These are phyloP conservation scores for Leccinum fibrillosum DNA, from an alignment of 768 basidiomycete genomes.

Conservation along the genomic window DNA sequence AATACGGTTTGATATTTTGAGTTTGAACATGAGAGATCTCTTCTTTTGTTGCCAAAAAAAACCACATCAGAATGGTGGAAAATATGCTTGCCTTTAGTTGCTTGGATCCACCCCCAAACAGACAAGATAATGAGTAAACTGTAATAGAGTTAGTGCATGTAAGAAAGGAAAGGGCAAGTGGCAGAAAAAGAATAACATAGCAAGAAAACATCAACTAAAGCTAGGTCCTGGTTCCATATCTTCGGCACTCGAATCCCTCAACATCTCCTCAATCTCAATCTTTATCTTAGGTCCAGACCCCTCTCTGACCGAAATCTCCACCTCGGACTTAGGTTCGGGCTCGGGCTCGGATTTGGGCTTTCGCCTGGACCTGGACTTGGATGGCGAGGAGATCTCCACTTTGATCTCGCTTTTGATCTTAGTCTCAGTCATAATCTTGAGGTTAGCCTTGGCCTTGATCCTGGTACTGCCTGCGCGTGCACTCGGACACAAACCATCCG, in stretches of 20 bases:
- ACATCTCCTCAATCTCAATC: not conserved
- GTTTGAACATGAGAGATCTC: not conserved
- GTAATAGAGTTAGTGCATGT: too few relatives aligned
- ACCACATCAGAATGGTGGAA: too few relatives aligned
- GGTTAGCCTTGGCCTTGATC: slow-evolving; percentile 11
- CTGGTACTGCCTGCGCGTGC: slow-evolving; percentile 34
- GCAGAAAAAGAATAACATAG: too few relatives aligned
- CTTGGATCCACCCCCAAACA: too few relatives aligned
- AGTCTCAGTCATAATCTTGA: slow-evolving; percentile 36
- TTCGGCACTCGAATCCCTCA: not conserved
- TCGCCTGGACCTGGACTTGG: not conserved
- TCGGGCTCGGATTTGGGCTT: not conserved
- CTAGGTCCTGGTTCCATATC: not conserved
- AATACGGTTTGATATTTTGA: not conserved
- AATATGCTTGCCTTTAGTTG: too few relatives aligned
- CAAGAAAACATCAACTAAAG: not conserved
- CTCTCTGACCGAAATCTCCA: not conserved
- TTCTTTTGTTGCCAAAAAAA: not conserved
- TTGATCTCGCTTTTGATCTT: slow-evolving; percentile 18
- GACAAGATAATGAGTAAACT: too few relatives aligned
- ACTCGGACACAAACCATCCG: slow-evolving; percentile 63
- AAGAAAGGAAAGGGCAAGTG: too few relatives aligned
- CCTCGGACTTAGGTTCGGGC: not conserved
- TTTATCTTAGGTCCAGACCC: not conserved
- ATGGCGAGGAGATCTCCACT: not conserved